Evolutionary conservation across 331 rosid genomes (phyloP), one percentile per base, ranked within the genome.

Genomic region (Quercus phellos): DNA sequence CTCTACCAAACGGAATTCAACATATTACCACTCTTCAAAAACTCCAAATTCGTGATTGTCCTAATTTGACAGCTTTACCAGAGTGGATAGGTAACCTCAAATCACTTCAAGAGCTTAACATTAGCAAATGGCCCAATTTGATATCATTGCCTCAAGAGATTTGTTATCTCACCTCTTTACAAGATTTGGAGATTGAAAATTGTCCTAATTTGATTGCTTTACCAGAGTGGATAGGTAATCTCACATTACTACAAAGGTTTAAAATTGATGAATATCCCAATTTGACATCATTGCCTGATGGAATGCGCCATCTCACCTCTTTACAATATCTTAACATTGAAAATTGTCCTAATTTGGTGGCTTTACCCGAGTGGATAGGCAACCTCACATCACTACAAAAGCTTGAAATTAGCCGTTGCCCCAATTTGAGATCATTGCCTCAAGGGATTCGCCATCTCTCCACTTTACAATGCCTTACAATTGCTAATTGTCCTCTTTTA

Each of bases 131-230:
- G 46, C 46, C 46, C 11, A 38, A 38, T 38, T 38, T 38, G 46
- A 38, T 0, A 38, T 38, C 46, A 38, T 38, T 38, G 46, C 46
- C 46, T 2, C 12, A 0, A 38, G 46, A 38, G 46, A 38, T 38
- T 38, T 38, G 46, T 38, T 38, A 7, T 38, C 46, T 38, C 46
- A 8, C 46, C 46, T 38, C 46, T 38, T 38, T 38, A 38, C 46
- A 7, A 38, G 46, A 38, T 2, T 38, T 38, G 46, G 46, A 38
- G 46, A 38, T 38, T 8, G 46, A 38, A 38, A 38, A 38, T 38
- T 83, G 80, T 29, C 22, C 16, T 3, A 27, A 6, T 1, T 74
- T 83, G 55, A 71, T n/a, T 4, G 34, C 51, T 42, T 55, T 83
- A 2, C 70, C 58, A 0, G 80, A 70, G 21, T 18, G 29, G 30